Percentiles rank a stretch among this genome's conserved stretches.
Evolutionary conservation across 148 eudicot genomes (phyloP).

Genomic region (Nepenthes gracilis): DNA sequence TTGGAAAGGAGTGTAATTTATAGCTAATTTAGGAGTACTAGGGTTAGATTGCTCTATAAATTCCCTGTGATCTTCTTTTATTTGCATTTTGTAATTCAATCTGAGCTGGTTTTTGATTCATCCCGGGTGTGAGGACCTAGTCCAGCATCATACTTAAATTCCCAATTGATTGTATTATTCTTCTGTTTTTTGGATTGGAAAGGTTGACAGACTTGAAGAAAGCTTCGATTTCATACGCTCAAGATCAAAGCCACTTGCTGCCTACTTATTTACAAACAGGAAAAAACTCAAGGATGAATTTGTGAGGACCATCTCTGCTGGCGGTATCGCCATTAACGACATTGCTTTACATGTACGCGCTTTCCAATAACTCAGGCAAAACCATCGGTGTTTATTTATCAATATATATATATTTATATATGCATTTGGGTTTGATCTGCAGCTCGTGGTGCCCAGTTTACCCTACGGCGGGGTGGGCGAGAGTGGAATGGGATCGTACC

Average conservation of each 20-base stretch:
- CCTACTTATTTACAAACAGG: slow-evolving; percentile 53
- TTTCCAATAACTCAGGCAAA: not conserved
- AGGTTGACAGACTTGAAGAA: slow-evolving; percentile 50
- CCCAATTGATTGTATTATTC: slow-evolving; percentile 1
- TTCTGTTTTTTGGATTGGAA: not conserved
- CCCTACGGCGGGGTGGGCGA: slow-evolving; percentile 94
- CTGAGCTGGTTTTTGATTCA: too few species aligned
- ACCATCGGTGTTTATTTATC: not conserved
- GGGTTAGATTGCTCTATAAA: too few species aligned
- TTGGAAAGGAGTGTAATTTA: too few species aligned
- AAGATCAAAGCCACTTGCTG: slow-evolving; percentile 55
- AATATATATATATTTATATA: not conserved
- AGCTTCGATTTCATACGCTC: slow-evolving; percentile 29
- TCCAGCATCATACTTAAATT: not conserved
- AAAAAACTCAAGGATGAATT: slow-evolving; percentile 39
- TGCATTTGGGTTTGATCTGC: not conserved
- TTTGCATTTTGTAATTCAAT: too few species aligned
- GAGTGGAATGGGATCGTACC: slow-evolving; percentile 81
- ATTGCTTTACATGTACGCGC: slow-evolving; percentile 38
- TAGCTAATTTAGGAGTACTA: too few species aligned
- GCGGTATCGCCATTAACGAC: slow-evolving; percentile 49
- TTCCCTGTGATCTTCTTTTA: too few species aligned
- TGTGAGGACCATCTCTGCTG: slow-evolving; percentile 32
- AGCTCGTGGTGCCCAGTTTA: slow-evolving; percentile 26
- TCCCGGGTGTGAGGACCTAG: not conserved